A percentile compares a stretch with the other conserved stretches of the same genome.
phyloP scores from a whole-genome alignment of 108 stramenopile species.

The Mayamaea pseudoterrestris region DNA sequence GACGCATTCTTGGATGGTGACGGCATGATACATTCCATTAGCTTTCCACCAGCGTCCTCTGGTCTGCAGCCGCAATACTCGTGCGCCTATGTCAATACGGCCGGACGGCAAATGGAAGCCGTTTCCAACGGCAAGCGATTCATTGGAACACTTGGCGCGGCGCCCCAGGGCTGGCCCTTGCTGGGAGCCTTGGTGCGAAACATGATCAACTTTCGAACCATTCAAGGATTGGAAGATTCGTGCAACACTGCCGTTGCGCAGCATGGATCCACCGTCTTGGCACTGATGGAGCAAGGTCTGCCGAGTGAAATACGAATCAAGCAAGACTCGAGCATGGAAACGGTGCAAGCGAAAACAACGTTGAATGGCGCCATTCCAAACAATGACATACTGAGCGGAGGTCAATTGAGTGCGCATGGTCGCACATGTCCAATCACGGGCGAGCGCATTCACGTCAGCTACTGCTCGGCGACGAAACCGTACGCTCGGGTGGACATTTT shows the following conservation, averaged over 20 bases:
- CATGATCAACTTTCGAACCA: conserved; percentile 11
- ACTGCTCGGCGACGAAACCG: conserved; percentile 7
- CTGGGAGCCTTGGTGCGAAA: conserved; percentile 13
- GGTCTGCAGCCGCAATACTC: conserved; percentile 12
- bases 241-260: conserved; percentile 24
- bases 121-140: conserved; percentile 4
- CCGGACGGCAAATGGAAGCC: conserved; percentile 13
- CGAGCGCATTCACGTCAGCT: conserved; percentile 21
- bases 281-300: conserved; percentile 29
- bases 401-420: conserved; percentile 24
- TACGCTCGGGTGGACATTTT: conserved; percentile 24
- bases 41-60: conserved; percentile 10
- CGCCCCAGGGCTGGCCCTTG: conserved; percentile 21
- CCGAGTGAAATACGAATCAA: conserved; percentile 19
- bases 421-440: conserved; percentile 14
- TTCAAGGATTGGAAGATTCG: conserved; percentile 23
- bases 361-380: conserved; percentile 24
- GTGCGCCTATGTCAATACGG: conserved; percentile 17
- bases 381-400: conserved; percentile 22
- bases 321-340: conserved; percentile 11
- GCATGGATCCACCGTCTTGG: conserved; percentile 9
- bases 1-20: conserved; percentile 33
- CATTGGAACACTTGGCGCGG: conserved; percentile 21
- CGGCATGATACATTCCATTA: conserved; percentile 30
- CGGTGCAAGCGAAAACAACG: conserved; percentile 3